A percentile compares a stretch with the other conserved stretches of the same genome.
Evolutionary conservation across 768 basidiomycete species (phyloP).

Genomic region (Leccinum truebloodii): DNA sequence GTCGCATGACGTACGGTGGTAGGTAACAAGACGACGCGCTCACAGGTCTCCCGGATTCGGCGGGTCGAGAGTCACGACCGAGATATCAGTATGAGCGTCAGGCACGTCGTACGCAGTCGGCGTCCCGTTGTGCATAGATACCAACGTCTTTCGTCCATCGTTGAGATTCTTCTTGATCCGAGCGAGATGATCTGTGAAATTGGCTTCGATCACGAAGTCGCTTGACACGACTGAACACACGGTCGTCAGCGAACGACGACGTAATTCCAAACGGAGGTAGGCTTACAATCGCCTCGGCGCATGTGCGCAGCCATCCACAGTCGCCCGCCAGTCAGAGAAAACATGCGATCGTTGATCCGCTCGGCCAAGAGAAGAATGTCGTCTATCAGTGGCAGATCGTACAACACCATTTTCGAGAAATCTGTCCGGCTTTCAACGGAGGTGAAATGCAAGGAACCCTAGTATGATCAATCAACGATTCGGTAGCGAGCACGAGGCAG

Average conservation of each 20-base stretch:
- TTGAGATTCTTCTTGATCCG: slow-evolving; percentile 33
- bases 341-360: slow-evolving; percentile 35
- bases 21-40: neutral
- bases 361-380: slow-evolving; percentile 32
- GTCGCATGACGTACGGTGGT: neutral
- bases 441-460: slow-evolving; percentile 38
- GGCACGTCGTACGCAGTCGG: slow-evolving; percentile 25
- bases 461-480: neutral
- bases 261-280: neutral
- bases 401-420: slow-evolving; percentile 35
- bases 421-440: slow-evolving; percentile 28
- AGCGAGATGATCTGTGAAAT: slow-evolving; percentile 34
- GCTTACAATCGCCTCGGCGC: slow-evolving; percentile 46
- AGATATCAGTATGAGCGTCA: slow-evolving; percentile 16
- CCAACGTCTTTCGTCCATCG: slow-evolving; percentile 17
- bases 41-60: slow-evolving; percentile 28
- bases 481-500: neutral
- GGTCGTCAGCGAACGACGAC: neutral
- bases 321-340: slow-evolving; percentile 28
- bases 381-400: slow-evolving; percentile 29
- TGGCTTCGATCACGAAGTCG: slow-evolving; percentile 37
- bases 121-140: slow-evolving; percentile 23
- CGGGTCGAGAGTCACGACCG: slow-evolving; percentile 26
- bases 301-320: slow-evolving; percentile 47
- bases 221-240: slow-evolving; percentile 24